Conservation (phyloP, 345 rosid species). For the Anastatica hierochuntica region DNA sequence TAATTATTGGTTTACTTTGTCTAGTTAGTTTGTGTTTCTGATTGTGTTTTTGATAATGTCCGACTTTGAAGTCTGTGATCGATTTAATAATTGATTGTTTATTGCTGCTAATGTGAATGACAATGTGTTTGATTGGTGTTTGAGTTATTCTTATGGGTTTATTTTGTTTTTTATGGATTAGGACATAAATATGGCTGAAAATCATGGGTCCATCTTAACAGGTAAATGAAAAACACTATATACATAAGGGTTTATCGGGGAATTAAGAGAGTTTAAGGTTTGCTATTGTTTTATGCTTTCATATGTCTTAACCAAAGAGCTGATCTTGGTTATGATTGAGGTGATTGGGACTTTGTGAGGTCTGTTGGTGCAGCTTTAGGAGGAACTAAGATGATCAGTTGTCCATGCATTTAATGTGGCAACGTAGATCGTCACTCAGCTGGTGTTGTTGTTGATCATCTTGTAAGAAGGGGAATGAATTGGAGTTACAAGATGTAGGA, state of each 20-base stretch:
- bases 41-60: too few relatives aligned
- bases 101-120: background rate
- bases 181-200: background rate
- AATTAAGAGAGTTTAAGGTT: background rate
- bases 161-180: background rate
- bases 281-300: background rate
- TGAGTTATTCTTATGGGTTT: background rate
- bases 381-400: background rate
- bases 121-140: background rate
- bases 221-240: background rate
- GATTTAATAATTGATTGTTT: background rate
- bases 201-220: background rate
- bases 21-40: too few relatives aligned
- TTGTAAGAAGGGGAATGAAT: background rate
- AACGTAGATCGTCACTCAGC: background rate
- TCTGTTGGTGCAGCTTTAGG: background rate
- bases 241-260: too few relatives aligned
- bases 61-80: background rate
- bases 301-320: too few relatives aligned
- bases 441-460: background rate
- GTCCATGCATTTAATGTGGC: background rate
- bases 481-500: background rate
- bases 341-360: background rate
- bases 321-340: too few relatives aligned
- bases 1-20: too few relatives aligned